These are phyloP conservation scores for Kondoa malvinella DNA, from an alignment of 768 basidiomycete genomes.

Conservation along the genomic window DNA sequence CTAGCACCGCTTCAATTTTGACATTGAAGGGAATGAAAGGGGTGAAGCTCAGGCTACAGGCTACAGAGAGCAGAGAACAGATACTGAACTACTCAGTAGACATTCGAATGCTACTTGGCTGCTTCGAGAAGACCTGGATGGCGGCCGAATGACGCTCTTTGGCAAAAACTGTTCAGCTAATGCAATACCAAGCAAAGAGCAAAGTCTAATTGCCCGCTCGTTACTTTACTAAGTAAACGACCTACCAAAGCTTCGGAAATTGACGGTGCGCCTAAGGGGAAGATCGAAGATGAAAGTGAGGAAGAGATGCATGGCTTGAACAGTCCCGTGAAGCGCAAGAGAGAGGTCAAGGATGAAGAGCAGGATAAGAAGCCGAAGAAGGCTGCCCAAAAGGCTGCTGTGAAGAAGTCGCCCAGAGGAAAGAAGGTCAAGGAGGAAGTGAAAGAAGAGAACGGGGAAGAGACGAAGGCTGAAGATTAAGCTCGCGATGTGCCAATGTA, in stretches of 20 bases:
- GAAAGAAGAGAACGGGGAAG: not conserved
- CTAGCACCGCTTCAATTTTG: too few relatives aligned
- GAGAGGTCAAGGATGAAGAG: not conserved
- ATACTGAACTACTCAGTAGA: too few relatives aligned
- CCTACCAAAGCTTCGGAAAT: not conserved
- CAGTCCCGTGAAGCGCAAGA: not conserved
- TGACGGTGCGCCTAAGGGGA: not conserved
- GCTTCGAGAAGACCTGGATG: too few relatives aligned
- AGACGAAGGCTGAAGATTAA: too few relatives aligned
- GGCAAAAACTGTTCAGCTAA: constrained; percentile 24
- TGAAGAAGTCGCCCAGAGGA: not conserved
- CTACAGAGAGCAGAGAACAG: too few relatives aligned
- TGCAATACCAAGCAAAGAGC: constrained; percentile 10
- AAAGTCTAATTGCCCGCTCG: constrained; percentile 1
- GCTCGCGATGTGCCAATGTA: too few relatives aligned
- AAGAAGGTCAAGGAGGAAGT: not conserved
- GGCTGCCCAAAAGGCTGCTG: too few relatives aligned
- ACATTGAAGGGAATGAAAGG: too few relatives aligned
- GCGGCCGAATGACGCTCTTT: too few relatives aligned
- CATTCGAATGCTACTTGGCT: too few relatives aligned
- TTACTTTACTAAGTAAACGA: not conserved
- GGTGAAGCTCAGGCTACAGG: too few relatives aligned
- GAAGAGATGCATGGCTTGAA: not conserved
- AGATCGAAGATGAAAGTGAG: not conserved
- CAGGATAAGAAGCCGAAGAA: not conserved